Conservation (phyloP, 345 rosid genomes). For the Eucalyptus viminalis region DNA sequence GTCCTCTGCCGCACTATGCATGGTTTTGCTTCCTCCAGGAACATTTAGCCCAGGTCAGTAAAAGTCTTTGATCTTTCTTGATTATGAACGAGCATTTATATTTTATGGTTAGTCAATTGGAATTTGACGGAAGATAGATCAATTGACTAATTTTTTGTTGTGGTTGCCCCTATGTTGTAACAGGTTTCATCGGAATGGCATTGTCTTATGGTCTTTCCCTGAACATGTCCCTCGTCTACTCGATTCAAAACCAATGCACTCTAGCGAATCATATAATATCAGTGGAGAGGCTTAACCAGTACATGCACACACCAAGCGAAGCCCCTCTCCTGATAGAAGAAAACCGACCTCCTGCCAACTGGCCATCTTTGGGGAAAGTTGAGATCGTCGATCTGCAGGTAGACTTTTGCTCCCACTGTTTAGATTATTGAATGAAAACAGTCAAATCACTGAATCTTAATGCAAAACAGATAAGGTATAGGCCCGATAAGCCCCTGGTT, state of each 20-base stretch:
- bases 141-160: neutral
- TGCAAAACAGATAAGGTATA: constrained; percentile 61
- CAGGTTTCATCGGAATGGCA: constrained; percentile 98
- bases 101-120: neutral
- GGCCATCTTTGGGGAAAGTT: constrained; percentile 83
- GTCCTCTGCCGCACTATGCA: constrained; percentile 82
- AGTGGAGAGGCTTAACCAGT: constrained; percentile 88
- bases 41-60: constrained; percentile 75
- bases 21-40: constrained; percentile 92
- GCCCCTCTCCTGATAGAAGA: constrained; percentile 79
- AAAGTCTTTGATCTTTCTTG: neutral
- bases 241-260: constrained; percentile 89
- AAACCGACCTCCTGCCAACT: constrained; percentile 53
- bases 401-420: neutral
- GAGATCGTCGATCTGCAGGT: constrained; percentile 77
- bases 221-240: constrained; percentile 55
- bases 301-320: constrained; percentile 82
- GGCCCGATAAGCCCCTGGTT: constrained; percentile 57
- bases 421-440: neutral
- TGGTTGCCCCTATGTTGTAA: neutral
- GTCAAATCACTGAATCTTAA: neutral
- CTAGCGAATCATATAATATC: constrained; percentile 80
- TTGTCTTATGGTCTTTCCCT: constrained; percentile 89
- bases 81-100: neutral
- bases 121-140: neutral